Evolutionary conservation across 495 filamentous ascomycete genomes (phyloP).

Genomic region (Penicillium egyptiacum): DNA sequence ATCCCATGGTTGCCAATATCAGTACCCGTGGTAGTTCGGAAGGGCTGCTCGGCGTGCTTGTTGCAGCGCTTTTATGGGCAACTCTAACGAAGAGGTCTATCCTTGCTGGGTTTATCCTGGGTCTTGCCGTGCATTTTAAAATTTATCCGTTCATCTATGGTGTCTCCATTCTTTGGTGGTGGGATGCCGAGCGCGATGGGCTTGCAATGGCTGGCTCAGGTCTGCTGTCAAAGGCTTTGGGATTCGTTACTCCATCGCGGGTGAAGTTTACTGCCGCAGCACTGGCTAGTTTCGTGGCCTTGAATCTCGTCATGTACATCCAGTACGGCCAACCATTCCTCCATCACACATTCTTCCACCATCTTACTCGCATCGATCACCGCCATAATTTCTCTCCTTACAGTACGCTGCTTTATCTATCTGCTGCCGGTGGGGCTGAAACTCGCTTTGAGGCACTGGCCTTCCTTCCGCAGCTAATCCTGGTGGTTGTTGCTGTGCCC

Average conservation of each 20-base stretch:
- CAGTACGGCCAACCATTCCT: slow-evolving; percentile 75
- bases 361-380: slow-evolving; percentile 90
- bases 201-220: slow-evolving; percentile 2
- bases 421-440: slow-evolving; percentile 55
- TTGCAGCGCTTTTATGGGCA: slow-evolving; percentile 79
- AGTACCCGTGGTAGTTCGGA: slow-evolving; percentile 93
- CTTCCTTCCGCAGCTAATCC: slow-evolving; percentile 81
- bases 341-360: slow-evolving; percentile 87
- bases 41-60: slow-evolving; percentile 80
- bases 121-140: slow-evolving; percentile 91
- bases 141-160: slow-evolving; percentile 98
- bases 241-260: slow-evolving; percentile 63
- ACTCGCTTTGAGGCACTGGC: slow-evolving; percentile 73
- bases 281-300: slow-evolving; percentile 62
- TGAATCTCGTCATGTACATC: slow-evolving; percentile 77
- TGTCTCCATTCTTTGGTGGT: slow-evolving; percentile 81
- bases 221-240: slow-evolving; percentile 26
- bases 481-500: slow-evolving; percentile 76
- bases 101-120: slow-evolving; percentile 75
- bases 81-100: slow-evolving; percentile 56
- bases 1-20: slow-evolving; percentile 97
- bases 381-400: slow-evolving; percentile 98
- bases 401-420: slow-evolving; percentile 85
- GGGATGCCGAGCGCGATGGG: slow-evolving; percentile 57
- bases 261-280: slow-evolving; percentile 63